Percentiles rank a stretch among this genome's conserved stretches.
Evolutionary conservation across 2,329 filamentous ascomycete genomes (phyloP).

Genomic region (Aureobasidium musti): DNA sequence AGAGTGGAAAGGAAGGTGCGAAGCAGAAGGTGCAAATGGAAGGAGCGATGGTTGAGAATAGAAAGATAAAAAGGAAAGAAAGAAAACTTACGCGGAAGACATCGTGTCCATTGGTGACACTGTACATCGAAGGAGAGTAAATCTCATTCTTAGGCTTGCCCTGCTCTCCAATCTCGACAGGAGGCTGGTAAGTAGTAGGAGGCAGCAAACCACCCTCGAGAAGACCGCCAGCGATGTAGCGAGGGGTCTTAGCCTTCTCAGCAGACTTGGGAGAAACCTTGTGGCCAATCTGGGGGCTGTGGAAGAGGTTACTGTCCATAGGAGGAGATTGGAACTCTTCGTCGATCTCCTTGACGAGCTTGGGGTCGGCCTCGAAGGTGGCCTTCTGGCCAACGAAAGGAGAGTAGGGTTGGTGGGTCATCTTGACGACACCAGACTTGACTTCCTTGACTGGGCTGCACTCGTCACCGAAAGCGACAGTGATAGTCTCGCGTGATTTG

Average conservation of each 20-base stretch:
- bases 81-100: slow-evolving; percentile 16
- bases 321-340: slow-evolving; percentile 12
- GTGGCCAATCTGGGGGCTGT: not conserved
- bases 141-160: not conserved
- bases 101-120: not conserved
- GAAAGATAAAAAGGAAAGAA: no score
- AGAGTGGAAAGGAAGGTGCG: not conserved
- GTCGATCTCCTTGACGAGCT: not conserved
- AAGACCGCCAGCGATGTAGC: not conserved
- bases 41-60: no score
- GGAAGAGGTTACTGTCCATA: not conserved
- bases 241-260: not conserved
- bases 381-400: not conserved
- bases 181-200: slow-evolving; percentile 9
- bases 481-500: not conserved
- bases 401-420: not conserved
- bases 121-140: slow-evolving; percentile 16
- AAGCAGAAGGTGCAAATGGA: not conserved
- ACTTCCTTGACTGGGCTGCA: slow-evolving; percentile 4
- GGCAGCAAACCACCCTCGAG: slow-evolving; percentile 5
- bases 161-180: not conserved
- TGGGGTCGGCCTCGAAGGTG: slow-evolving; percentile 1
- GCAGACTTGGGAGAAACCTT: not conserved
- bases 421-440: not conserved
- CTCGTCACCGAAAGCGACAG: not conserved